These are phyloP conservation scores for Cladosporium colombiae DNA, from an alignment of 2,329 filamentous ascomycete species.

Conservation along the genomic window DNA sequence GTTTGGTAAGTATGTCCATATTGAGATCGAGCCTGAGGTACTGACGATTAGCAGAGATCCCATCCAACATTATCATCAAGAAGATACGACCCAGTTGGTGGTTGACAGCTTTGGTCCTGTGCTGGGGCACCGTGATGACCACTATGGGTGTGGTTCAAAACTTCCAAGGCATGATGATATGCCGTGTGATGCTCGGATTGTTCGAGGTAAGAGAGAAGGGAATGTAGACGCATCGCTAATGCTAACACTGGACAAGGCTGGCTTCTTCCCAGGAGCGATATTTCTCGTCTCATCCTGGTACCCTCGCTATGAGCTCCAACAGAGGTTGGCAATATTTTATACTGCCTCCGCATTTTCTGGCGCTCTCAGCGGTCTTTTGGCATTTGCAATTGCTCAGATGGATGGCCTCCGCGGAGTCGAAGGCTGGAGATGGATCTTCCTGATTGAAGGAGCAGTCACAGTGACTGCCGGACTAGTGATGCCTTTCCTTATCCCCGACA, in stretches of 20 bases:
- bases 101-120: conserved; percentile 38
- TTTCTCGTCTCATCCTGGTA: conserved; percentile 25
- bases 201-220: neutral
- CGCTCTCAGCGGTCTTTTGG: conserved; percentile 29
- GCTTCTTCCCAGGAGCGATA: conserved; percentile 11
- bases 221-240: neutral
- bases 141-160: conserved; percentile 1
- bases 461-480: conserved; percentile 45
- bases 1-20: conserved; percentile 32
- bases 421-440: conserved; percentile 30
- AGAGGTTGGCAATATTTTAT: conserved; percentile 28
- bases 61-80: conserved; percentile 46
- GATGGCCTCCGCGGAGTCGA: conserved; percentile 38
- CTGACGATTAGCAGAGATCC: conserved; percentile 40
- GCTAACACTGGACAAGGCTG: neutral
- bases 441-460: conserved; percentile 27
- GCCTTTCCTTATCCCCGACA: conserved; percentile 56
- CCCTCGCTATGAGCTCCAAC: conserved; percentile 39
- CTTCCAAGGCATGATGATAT: neutral
- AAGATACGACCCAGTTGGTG: conserved; percentile 46
- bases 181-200: neutral
- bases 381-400: conserved; percentile 37
- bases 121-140: conserved; percentile 23
- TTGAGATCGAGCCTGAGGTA: neutral
- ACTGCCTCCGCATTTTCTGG: conserved; percentile 25